Evolutionary conservation across 192 early-diverging fungal genomes (phyloP).

Genomic region (Umbelopsis ramanniana): DNA sequence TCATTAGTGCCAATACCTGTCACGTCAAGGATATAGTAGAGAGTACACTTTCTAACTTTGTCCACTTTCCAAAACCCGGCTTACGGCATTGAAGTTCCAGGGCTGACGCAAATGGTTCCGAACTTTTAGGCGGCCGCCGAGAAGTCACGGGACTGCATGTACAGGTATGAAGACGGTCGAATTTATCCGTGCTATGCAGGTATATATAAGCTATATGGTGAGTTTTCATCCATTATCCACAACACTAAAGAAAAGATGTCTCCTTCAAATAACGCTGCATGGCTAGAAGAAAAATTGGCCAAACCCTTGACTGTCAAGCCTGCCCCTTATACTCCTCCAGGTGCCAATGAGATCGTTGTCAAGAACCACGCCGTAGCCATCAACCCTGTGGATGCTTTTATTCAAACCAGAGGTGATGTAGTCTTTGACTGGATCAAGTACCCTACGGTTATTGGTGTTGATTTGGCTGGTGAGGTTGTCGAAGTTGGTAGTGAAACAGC

Average conservation of each 20-base stretch:
- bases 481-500: constrained; percentile 36
- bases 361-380: constrained; percentile 24
- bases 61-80: too few relatives aligned
- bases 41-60: too few relatives aligned
- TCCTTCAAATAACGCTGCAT: not conserved
- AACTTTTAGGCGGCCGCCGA: too few relatives aligned
- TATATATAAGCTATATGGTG: too few relatives aligned
- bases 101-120: too few relatives aligned
- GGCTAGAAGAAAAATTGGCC: not conserved
- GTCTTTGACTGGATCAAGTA: constrained; percentile 4
- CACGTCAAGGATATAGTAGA: too few relatives aligned
- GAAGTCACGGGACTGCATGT: too few relatives aligned
- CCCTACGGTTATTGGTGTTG: constrained; percentile 56
- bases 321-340: constrained; percentile 14
- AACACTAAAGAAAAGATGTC: not conserved
- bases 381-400: constrained; percentile 12
- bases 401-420: not conserved
- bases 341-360: constrained; percentile 22
- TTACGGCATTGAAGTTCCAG: not conserved
- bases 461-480: constrained; percentile 54
- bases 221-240: too few relatives aligned
- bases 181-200: too few relatives aligned
- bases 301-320: not conserved
- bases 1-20: too few relatives aligned
- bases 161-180: too few relatives aligned